Base-by-base conservation (phyloP, 306 rosid species). In the Acacia crassicarpa region DNA sequence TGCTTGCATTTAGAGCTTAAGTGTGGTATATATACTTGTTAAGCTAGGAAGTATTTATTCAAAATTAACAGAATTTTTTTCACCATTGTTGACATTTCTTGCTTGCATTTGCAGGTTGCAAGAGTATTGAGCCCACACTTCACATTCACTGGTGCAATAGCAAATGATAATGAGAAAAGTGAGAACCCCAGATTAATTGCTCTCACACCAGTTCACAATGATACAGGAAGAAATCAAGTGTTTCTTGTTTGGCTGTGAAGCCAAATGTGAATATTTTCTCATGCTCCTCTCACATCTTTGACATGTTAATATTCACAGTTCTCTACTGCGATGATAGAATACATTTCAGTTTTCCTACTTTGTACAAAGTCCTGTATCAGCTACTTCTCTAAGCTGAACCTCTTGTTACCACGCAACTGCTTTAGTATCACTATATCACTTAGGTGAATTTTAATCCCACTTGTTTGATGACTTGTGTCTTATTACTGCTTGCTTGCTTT, bases 71-170 rank as follows among this genome's bases (percentile, higher is more conserved):
- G 0, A 32, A 63, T 27, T 63, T 63, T 63, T 63, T 16, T 59
- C 8, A 30, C 5, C 41, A 5, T 62, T 62, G 35, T 25, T 62
- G 38, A 27, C 43, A 30, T 63, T 63, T 10, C 9, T 35, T 17
- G 53, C 40, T 51, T 63, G 40, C 72, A 72, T 82, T 63, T 71
- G 72, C 80, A 84, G 84, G 78, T 79, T 80, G 76, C 82, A 33
- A 46, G 85, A 38, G 51, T 15, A 27, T 44, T 20, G 30, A 35
- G 69, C 5, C 6, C 22, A 8, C 44, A 3, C 45, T 32, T 61
- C 19, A 14, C 49, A 35, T 32, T 67, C 23, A 14, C 61, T 45
- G 78, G 70, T 71, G 58, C 72, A 58, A 59, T 66, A 23, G 38
- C 71, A 30, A 48, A 48, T 14, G 35, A 48, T 14, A 81, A 81